A percentile compares a stretch with the other conserved stretches of the same genome.
phyloP scores from a whole-genome alignment of 192 early-diverging fungal species.

The Entomortierella chlamydospora region DNA sequence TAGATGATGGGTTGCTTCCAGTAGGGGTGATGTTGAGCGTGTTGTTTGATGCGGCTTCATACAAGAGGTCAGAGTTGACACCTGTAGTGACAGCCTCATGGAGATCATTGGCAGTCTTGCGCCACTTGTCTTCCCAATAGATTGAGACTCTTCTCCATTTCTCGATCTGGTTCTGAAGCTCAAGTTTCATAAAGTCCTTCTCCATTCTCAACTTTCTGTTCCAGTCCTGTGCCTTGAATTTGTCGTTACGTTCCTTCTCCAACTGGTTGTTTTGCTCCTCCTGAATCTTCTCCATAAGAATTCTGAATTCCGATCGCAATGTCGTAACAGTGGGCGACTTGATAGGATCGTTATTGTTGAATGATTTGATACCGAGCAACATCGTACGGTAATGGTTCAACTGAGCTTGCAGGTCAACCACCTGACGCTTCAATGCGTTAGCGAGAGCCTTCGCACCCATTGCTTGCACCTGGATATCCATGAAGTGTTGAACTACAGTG shows the following conservation, averaged over 20 bases:
- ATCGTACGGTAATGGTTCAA: conserved; percentile 48
- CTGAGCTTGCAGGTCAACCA: conserved; percentile 38
- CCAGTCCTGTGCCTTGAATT: conserved; percentile 53
- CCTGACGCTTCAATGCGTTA: conserved; percentile 44
- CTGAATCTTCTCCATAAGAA: conserved; percentile 49
- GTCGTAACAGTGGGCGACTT: conserved; percentile 51
- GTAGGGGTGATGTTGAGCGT: not conserved
- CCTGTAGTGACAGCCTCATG: conserved; percentile 51
- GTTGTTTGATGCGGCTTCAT: conserved; percentile 15
- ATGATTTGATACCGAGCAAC: conserved; percentile 54
- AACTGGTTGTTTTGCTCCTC: conserved; percentile 48
- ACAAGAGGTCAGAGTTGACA: conserved; percentile 34
- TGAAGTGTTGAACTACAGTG: conserved; percentile 52
- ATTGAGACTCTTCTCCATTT: conserved; percentile 50
- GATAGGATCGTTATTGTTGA: conserved; percentile 55
- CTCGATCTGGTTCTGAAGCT: conserved; percentile 54
- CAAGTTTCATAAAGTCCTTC: conserved; percentile 55
- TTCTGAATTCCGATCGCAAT: conserved; percentile 45
- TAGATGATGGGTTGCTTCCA: conserved; percentile 16
- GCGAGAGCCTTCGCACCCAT: conserved; percentile 53
- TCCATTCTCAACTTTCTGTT: conserved; percentile 53
- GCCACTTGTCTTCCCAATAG: conserved; percentile 55
- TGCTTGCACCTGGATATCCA: conserved; percentile 52
- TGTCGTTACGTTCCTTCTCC: conserved; percentile 47
- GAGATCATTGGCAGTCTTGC: conserved; percentile 43